Percentiles rank a stretch among this genome's conserved stretches.
phyloP scores from a whole-genome alignment of 352 stramenopile genomes.

The Phytophthora multivora region DNA sequence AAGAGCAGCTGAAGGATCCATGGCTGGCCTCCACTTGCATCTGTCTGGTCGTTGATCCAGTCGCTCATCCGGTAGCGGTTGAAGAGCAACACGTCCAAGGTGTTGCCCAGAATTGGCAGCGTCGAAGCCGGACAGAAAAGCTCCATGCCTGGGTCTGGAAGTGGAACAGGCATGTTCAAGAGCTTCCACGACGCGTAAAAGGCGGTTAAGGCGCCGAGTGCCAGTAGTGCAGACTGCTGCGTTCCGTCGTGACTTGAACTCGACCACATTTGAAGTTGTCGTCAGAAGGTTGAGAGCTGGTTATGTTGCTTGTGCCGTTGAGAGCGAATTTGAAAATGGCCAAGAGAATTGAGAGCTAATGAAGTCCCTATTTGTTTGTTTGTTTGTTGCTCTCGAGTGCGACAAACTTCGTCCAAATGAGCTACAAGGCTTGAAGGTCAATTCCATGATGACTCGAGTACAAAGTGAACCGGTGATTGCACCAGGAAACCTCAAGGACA shows the following conservation, averaged over 20 bases:
- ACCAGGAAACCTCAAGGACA: constrained; percentile 15
- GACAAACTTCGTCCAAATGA: not conserved
- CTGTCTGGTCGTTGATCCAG: constrained; percentile 57
- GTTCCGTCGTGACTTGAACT: constrained; percentile 26
- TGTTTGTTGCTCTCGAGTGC: not conserved
- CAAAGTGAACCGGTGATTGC: constrained; percentile 19
- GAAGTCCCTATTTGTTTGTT: no score
- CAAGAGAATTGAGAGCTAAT: not conserved
- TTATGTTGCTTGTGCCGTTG: constrained; percentile 7
- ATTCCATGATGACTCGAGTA: constrained; percentile 16
- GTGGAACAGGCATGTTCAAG: constrained; percentile 22
- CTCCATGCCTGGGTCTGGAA: constrained; percentile 32
- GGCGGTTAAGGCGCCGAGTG: constrained; percentile 20
- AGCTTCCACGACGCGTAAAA: constrained; percentile 31
- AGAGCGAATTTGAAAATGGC: constrained; percentile 27
- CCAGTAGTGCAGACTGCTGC: constrained; percentile 23
- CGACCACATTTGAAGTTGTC: constrained; percentile 27
- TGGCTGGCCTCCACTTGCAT: constrained; percentile 30
- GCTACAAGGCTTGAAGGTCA: not conserved
- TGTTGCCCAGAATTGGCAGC: constrained; percentile 40
- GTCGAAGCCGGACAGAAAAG: constrained; percentile 37
- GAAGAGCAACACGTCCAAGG: constrained; percentile 32
- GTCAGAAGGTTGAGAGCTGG: not conserved
- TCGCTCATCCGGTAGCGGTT: constrained; percentile 51
- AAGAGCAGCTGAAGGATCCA: constrained; percentile 52